A percentile compares a stretch with the other conserved stretches of the same genome.
These are phyloP conservation scores for Dissoconium aciculare DNA, from an alignment of 2,329 filamentous ascomycete species.

Conservation along the genomic window DNA sequence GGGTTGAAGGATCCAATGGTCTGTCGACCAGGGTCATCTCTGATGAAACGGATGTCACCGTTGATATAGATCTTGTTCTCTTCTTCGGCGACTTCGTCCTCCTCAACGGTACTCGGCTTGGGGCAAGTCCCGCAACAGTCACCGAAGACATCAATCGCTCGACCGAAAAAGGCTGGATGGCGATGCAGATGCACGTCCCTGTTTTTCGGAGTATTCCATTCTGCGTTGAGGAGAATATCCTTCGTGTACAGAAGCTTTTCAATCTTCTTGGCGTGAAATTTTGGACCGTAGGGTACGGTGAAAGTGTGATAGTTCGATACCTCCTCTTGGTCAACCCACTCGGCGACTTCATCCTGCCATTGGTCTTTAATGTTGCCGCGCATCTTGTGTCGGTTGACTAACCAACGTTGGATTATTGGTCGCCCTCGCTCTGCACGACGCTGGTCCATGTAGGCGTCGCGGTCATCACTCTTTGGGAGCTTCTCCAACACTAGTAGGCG, in stretches of 20 bases:
- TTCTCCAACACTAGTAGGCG: constrained; percentile 66
- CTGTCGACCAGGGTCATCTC: constrained; percentile 69
- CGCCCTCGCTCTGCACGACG: constrained; percentile 58
- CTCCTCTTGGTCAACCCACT: constrained; percentile 66
- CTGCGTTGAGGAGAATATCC: constrained; percentile 67
- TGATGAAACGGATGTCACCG: constrained; percentile 57
- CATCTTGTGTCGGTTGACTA: constrained; percentile 30
- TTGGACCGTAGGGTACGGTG: constrained; percentile 50
- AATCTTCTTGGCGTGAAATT: constrained; percentile 48
- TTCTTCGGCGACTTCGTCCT: constrained; percentile 53
- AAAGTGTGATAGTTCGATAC: constrained; percentile 59
- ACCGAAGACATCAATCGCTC: constrained; percentile 55
- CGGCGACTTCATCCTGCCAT: constrained; percentile 66
- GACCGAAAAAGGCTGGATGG: constrained; percentile 74
- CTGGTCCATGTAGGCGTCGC: constrained; percentile 56
- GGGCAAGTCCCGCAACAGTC: constrained; percentile 78
- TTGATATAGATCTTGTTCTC: constrained; percentile 65
- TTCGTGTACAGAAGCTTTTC: constrained; percentile 71
- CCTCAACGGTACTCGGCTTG: constrained; percentile 50
- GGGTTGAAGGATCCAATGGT: constrained; percentile 61
- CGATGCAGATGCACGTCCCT: constrained; percentile 64
- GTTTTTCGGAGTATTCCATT: constrained; percentile 68
- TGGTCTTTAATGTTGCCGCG: constrained; percentile 60
- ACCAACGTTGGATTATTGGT: constrained; percentile 37
- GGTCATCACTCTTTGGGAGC: constrained; percentile 51